Base-by-base conservation (phyloP, 352 stramenopile genomes). In the Peronospora farinosa region DNA sequence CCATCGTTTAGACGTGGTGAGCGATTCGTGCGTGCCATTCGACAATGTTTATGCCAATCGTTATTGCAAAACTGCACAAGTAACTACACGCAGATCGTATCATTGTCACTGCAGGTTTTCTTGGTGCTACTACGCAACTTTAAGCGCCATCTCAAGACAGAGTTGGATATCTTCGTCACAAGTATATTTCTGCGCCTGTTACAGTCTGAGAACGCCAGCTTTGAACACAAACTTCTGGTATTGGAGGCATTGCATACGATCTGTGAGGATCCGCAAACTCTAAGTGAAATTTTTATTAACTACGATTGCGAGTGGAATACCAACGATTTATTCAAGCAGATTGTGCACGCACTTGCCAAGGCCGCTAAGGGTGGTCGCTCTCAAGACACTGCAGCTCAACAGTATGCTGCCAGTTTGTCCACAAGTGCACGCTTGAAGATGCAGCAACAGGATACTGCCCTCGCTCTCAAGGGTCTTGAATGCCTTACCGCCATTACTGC, bases 271-370 rank as follows among this genome's bases (percentile, higher is more conserved):
- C 81, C 94, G 28, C 65, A 84, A 33, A 88, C 96, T 13, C 71
- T 99, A 3, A 88, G 96, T 1, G 96, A 99, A 62, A 91, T 99
- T 39, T 99, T 99, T 60, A 71, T 99, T 16, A 99, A 99, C 62
- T 99, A 99, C 72, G 97, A 99, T 63, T 99, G 96, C 58, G 96
- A 99, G 66, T 96, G 97, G 67, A 91, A 98, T 72, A 88, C 72
- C 1, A 94, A 96, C 27, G 93, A 98, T 64, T 69, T 99, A 28
- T 99, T 98, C 79, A 96, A 97, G 64, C 86, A 97, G 47, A 98
- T 99, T 57, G 84, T 99, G 0, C 76, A 97, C 51, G 91, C 95
- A 30, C 78, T 99, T 2, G 93, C 93, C 2, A 96, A 97, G 65
- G 85, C 98, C 11, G 91, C 95, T 8, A 97, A 98, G 65, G 92